Evolutionary conservation across 139 green algal genomes (phyloP), one percentile per base, ranked within the genome.

Genomic region (Micractinium sp.): DNA sequence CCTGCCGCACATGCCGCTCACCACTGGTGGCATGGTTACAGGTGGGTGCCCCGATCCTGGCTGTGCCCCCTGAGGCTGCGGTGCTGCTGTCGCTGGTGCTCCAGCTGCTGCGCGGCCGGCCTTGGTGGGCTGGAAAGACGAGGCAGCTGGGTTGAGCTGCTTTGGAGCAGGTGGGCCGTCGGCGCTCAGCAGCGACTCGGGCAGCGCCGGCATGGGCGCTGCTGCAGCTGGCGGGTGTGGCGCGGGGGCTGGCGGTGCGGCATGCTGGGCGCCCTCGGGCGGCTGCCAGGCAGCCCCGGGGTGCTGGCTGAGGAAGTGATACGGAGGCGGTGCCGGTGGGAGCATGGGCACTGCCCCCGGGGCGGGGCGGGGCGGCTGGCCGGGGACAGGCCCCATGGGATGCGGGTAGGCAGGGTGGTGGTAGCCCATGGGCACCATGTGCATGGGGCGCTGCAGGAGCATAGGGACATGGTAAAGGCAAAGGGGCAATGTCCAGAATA

Each of bases 1-100:
- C 63, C 63, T 71, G 22, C 20, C 4, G n/a, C 13, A 77, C 4
- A 35, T 36, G 29, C n/a, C 31, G 22, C 66, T 53, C 61, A 87
- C 66, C 35, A 87, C 82, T 19, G 82, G 82, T 27, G 66, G 82
- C 82, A 87, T 87, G 13, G 53, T 47, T 22, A 84, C 79, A 31
- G 79, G 29, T 0, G 79, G 79, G 16, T 56, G 47, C 47, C 47
- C 63, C 63, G 63, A 25, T 12, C 20, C 63, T 23, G 63, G 63
- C 63, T 27, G 63, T 71, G 63, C 63, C 60, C 60, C 15, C 63
- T 71, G 63, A 25, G 2, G 63, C 63, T 71, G 63, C 12, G 63
- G 63, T 5, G 7, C 5, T 56, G 47, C 47, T 9, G 35, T 0
- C 3, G 41, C 74, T 2, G 18, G 14, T 5, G 33, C 13, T 16